Evolutionary conservation across 1,139 yeast genomes (phyloP).

Genomic region (Nakaseomyces kungkrabaensis): DNA sequence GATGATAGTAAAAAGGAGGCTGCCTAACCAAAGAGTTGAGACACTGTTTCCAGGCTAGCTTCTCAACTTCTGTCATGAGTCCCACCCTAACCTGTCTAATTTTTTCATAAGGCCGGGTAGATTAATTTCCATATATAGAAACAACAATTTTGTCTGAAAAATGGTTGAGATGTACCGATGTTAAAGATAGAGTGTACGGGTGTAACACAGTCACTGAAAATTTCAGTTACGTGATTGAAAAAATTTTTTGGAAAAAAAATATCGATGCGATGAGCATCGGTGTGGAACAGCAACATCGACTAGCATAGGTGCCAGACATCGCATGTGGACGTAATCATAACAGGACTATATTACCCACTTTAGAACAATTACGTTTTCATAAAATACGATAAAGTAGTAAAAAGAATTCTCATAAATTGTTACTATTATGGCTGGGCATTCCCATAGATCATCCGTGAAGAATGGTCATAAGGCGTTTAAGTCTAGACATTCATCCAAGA

Average conservation of each 20-base stretch:
- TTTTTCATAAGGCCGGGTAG: too few species aligned
- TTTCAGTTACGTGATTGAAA: not conserved
- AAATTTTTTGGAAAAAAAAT: not conserved
- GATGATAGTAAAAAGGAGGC: too few species aligned
- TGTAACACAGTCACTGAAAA: not conserved
- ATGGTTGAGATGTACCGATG: not conserved
- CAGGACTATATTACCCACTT: too few species aligned
- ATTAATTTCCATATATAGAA: too few species aligned
- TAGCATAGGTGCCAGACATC: too few species aligned
- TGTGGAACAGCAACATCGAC: not conserved
- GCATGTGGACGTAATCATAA: too few species aligned
- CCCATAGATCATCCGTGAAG: slow-evolving; percentile 76
- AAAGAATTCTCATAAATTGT: not conserved
- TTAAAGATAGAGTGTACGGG: not conserved
- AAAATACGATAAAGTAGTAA: not conserved
- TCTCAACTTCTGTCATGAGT: too few species aligned
- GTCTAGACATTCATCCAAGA: slow-evolving; percentile 84
- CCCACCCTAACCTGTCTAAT: too few species aligned
- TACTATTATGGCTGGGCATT: slow-evolving; percentile 54
- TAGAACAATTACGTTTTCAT: too few species aligned
- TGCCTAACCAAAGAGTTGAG: too few species aligned
- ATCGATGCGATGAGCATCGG: slow-evolving; percentile 1
- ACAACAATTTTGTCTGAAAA: too few species aligned
- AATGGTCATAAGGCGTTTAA: slow-evolving; percentile 84
- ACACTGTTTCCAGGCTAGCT: too few species aligned